Evolutionary conservation across 1,284 basidiomycete species (phyloP).

Genomic region (Boletus semigastroideus): DNA sequence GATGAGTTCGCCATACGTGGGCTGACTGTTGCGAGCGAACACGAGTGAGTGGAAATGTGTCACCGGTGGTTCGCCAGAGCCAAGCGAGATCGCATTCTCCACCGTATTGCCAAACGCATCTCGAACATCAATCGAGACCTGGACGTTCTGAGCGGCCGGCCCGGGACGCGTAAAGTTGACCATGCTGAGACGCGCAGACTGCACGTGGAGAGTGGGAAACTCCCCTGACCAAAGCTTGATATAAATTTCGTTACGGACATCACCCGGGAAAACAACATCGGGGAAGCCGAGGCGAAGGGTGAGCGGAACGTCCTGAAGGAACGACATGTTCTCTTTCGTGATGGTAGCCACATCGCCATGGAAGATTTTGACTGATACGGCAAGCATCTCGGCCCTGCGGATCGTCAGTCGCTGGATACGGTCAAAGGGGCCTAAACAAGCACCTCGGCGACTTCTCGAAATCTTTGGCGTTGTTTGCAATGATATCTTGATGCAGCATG

Average conservation of each 20-base stretch:
- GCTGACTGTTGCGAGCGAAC: slow-evolving; percentile 80
- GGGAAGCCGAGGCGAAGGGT: slow-evolving; percentile 94
- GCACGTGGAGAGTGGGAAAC: slow-evolving; percentile 59
- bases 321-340: slow-evolving; percentile 81
- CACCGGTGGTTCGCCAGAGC: slow-evolving; percentile 80
- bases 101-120: slow-evolving; percentile 72
- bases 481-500: slow-evolving; percentile 94
- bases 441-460: slow-evolving; percentile 84
- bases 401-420: slow-evolving; percentile 9
- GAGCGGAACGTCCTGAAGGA: slow-evolving; percentile 81
- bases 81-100: slow-evolving; percentile 78
- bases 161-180: slow-evolving; percentile 60
- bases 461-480: slow-evolving; percentile 76
- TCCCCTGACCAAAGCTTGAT: slow-evolving; percentile 92
- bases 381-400: slow-evolving; percentile 77
- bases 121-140: slow-evolving; percentile 89
- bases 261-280: slow-evolving; percentile 93
- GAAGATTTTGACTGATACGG: slow-evolving; percentile 89
- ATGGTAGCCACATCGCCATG: slow-evolving; percentile 78
- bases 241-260: slow-evolving; percentile 92
- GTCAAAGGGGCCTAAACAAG: slow-evolving; percentile 19
- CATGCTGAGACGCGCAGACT: slow-evolving; percentile 56
- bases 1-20: slow-evolving; percentile 92
- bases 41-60: slow-evolving; percentile 89
- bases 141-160: slow-evolving; percentile 68